A percentile compares a stretch with the other conserved stretches of the same genome.
phyloP scores from a whole-genome alignment of 83 land plant genomes.

The Diphasiastrum complanatum region DNA sequence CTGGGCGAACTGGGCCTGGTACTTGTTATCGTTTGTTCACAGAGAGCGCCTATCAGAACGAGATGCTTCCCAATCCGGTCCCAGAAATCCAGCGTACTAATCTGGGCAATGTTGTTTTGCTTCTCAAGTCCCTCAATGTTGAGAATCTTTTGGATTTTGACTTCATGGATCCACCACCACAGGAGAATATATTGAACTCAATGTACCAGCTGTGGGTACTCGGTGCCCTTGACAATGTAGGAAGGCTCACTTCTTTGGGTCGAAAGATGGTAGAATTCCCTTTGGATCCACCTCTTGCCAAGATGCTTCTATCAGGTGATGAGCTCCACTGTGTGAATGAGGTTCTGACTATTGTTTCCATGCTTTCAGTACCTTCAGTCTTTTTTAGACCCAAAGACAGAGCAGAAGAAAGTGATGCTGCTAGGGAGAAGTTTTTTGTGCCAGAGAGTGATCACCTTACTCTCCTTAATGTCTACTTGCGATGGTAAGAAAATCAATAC shows the following conservation, averaged over 20 bases:
- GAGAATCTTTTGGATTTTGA: conserved; percentile 20
- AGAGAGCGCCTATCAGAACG: conserved; percentile 11
- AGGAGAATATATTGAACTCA: conserved; percentile 16
- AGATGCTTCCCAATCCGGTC: conserved; percentile 7
- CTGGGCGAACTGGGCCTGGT: conserved; percentile 23
- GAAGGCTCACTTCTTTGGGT: conserved; percentile 17
- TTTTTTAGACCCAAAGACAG: conserved; percentile 22
- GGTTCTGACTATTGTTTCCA: conserved; percentile 16
- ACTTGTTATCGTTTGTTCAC: conserved; percentile 13
- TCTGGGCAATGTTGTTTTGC: conserved; percentile 15
- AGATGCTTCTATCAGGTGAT: conserved; percentile 19
- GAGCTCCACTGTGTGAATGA: conserved; percentile 15
- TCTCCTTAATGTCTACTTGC: conserved; percentile 15
- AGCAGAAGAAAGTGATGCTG: conserved; percentile 22
- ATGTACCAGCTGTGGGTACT: conserved; percentile 22
- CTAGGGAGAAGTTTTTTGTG: conserved; percentile 25
- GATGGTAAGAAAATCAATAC: conserved; percentile 8
- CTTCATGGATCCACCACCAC: conserved; percentile 27
- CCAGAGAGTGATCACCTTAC: conserved; percentile 20
- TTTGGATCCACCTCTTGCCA: conserved; percentile 21
- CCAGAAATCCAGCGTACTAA: conserved; percentile 25
- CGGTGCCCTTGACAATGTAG: conserved; percentile 20
- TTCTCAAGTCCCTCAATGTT: conserved; percentile 18
- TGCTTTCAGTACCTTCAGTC: conserved; percentile 22
- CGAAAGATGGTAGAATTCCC: conserved; percentile 18